Conservation (phyloP, 345 rosid species). For the Noccaea bulbosa region DNA sequence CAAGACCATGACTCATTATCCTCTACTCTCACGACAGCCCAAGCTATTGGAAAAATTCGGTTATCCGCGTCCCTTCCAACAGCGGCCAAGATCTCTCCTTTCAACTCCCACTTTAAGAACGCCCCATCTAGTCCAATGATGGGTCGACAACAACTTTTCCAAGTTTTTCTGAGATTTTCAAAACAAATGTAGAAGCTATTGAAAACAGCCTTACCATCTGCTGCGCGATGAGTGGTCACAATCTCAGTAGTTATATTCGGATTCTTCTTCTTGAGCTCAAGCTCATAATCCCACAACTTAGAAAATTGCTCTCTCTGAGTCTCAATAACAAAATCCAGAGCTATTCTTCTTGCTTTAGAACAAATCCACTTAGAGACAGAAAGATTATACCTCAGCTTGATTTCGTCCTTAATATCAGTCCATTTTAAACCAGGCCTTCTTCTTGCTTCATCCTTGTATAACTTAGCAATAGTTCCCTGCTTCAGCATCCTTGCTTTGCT, state of each 20-base stretch:
- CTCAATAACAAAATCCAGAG: not conserved
- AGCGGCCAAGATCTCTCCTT: not conserved
- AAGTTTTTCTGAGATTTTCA: not conserved
- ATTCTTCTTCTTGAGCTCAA: not conserved
- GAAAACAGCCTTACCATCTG: not conserved
- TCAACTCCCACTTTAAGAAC: not conserved
- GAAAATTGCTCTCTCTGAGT: not conserved
- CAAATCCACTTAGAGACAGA: not conserved
- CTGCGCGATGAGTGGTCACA: not conserved
- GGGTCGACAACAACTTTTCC: not conserved
- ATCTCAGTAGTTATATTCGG: not conserved
- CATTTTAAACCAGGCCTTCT: not conserved
- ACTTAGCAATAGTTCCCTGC: not conserved
- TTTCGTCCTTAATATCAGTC: not conserved
- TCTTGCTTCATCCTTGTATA: constrained; percentile 1
- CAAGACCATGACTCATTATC: not conserved
- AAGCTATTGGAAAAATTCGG: not conserved
- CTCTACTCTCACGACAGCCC: not conserved
- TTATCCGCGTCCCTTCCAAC: not conserved
- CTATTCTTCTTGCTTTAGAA: not conserved
- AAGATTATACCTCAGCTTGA: not conserved
- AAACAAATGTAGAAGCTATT: not conserved
- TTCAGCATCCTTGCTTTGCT: not conserved
- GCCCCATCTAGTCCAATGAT: not conserved
- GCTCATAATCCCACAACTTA: not conserved